Base-by-base conservation (phyloP, 164 flowering plant genomes). In the Dillenia suffruticosa region DNA sequence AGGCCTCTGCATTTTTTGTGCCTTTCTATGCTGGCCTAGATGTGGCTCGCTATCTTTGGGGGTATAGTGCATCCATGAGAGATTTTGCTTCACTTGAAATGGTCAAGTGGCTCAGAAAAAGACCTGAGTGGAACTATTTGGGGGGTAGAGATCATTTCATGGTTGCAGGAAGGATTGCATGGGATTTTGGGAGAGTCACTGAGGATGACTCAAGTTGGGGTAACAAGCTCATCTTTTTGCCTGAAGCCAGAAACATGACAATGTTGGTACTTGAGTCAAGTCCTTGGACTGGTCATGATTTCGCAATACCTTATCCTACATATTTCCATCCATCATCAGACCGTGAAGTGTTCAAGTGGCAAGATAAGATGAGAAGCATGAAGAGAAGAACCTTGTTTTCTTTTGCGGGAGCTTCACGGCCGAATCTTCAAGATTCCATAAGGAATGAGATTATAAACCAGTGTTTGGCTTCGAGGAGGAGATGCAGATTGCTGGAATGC, bases 21-120 rank as follows among this genome's bases (percentile, higher is more conserved):
- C 96, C 96, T 0, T 90, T 77, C 49, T 90, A 82, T 54, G 81
- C 87, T 0, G 96, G 96, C 9, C 74, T 87, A 1, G 96, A 90
- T 7, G 71, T 87, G 0, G 70, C 73, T 0, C 74, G 88, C 0
- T 79, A 75, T 58, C 84, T 85, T 0, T 85, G 88, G 89, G 75
- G 68, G 7, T 59, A 48, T 15, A 73, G 77, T 56, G 49, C 43
- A 0, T 46, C 73, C 1, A 49, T 66, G 43, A 68, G 85, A 26
- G 93, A 87, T 53, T 46, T 79, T 5, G 63, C 70, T 15, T 55
- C 86, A 10, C 56, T 58, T 9, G 78, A 70, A 8, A 63, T 90
- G 12, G 56, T 77, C 12, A 71, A 78, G 56, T 83, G 88, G 89
- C 70, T 87, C 5, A 63, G 54, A 9, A 22, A 46, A 43, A 73